These are phyloP conservation scores for Pseudogymnoascus sp. DNA, from an alignment of 2,329 filamentous ascomycete genomes.

Conservation along the genomic window DNA sequence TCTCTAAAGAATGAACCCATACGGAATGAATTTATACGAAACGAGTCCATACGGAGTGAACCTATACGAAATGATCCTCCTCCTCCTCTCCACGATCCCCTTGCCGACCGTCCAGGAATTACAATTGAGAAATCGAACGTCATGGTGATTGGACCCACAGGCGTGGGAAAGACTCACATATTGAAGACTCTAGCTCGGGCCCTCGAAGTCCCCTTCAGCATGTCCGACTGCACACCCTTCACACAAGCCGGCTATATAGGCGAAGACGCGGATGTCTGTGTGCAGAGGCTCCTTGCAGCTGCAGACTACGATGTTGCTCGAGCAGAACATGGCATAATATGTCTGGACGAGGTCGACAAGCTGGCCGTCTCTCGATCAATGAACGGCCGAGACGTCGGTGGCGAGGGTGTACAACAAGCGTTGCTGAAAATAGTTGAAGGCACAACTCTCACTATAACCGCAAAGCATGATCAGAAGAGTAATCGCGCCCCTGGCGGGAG, in stretches of 20 bases:
- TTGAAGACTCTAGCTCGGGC: constrained; percentile 81
- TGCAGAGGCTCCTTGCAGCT: constrained; percentile 82
- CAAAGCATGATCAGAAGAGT: constrained; percentile 61
- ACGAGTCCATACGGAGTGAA: background rate
- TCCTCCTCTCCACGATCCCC: background rate
- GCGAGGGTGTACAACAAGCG: constrained; percentile 94
- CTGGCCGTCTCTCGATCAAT: constrained; percentile 53
- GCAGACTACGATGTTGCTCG: constrained; percentile 80
- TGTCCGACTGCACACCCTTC: constrained; percentile 91
- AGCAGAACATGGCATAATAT: constrained; percentile 87
- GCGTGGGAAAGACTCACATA: constrained; percentile 95
- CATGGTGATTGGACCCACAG: constrained; percentile 81
- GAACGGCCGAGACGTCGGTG: constrained; percentile 88
- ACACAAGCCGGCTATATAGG: constrained; percentile 97
- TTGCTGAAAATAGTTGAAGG: constrained; percentile 94
- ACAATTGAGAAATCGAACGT: constrained; percentile 90
- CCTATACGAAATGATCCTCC: background rate
- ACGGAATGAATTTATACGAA: background rate
- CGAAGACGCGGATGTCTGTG: constrained; percentile 93
- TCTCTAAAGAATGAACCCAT: background rate
- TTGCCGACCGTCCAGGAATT: constrained; percentile 16
- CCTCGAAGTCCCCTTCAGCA: constrained; percentile 90
- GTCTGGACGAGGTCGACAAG: constrained; percentile 96
- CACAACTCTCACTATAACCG: constrained; percentile 83
- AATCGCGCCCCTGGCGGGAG: constrained; percentile 11